These are phyloP conservation scores for Boeremia lycopersici DNA, from an alignment of 2,329 filamentous ascomycete species.

Conservation along the genomic window DNA sequence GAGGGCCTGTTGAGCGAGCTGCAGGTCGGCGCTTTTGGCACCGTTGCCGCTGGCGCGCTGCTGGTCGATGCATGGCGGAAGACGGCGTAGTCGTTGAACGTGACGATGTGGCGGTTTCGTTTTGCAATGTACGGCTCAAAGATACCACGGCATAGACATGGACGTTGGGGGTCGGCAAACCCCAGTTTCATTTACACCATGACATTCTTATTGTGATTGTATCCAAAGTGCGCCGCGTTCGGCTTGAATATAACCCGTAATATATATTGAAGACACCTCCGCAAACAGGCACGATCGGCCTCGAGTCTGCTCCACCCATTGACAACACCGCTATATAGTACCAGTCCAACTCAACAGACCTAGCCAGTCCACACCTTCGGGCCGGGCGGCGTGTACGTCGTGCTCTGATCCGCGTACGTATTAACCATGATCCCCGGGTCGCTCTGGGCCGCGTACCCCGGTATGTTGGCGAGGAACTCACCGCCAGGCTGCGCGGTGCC, in stretches of 20 bases:
- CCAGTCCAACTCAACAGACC: no score
- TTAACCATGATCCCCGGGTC: slow-evolving; percentile 60
- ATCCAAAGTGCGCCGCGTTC: no score
- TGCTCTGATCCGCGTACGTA: slow-evolving; percentile 26
- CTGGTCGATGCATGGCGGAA: slow-evolving; percentile 55
- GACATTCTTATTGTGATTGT: no score
- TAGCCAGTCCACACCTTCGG: slow-evolving; percentile 12
- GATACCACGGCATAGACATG: not conserved
- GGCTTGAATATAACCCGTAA: no score
- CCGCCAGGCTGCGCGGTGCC: slow-evolving; percentile 54
- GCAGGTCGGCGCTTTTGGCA: slow-evolving; percentile 64
- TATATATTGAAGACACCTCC: no score
- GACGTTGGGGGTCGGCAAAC: not conserved
- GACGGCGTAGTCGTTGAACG: slow-evolving; percentile 31
- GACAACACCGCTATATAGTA: no score
- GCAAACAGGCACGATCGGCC: no score
- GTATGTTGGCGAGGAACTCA: slow-evolving; percentile 54
- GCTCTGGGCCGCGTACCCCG: slow-evolving; percentile 48
- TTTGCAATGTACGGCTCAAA: not conserved
- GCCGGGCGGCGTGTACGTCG: slow-evolving; percentile 4
- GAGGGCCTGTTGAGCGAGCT: slow-evolving; percentile 60
- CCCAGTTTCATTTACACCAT: no score
- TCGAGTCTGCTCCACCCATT: no score
- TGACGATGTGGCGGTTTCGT: not conserved
- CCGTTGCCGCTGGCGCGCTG: slow-evolving; percentile 52